Conservation (phyloP, 306 rosid genomes). For the Lathyrus aphaca region DNA sequence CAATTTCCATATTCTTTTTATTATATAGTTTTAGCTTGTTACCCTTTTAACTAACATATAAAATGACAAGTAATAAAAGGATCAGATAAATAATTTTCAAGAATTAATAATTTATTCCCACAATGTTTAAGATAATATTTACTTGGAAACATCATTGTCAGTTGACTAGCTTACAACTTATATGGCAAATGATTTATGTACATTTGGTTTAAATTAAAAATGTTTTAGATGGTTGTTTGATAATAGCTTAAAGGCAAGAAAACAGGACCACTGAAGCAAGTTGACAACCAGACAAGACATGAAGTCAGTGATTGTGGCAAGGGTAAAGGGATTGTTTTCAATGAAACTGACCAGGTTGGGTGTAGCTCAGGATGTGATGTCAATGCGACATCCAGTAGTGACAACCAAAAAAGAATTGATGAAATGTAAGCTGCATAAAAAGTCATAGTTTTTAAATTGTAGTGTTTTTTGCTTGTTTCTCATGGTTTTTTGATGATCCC, state of each 20-base stretch:
- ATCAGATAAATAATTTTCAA: constrained; percentile 25
- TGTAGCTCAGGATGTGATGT: constrained; percentile 42
- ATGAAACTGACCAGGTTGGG: constrained; percentile 38
- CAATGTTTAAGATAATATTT: constrained; percentile 13
- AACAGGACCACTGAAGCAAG: constrained; percentile 32
- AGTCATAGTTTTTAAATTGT: constrained; percentile 18
- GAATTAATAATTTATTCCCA: constrained; percentile 24
- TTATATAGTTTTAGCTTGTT: neutral
- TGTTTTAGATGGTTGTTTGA: constrained; percentile 28
- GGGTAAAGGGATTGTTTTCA: constrained; percentile 46
- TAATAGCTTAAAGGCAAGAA: constrained; percentile 57
- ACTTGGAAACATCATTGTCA: constrained; percentile 9
- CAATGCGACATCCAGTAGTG: constrained; percentile 26
- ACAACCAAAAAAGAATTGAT: constrained; percentile 43
- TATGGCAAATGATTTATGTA: constrained; percentile 5
- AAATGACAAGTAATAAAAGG: constrained; percentile 24
- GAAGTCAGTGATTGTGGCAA: constrained; percentile 37
- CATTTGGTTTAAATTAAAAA: constrained; percentile 30
- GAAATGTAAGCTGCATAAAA: constrained; percentile 50
- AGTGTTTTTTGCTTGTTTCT: constrained; percentile 27
- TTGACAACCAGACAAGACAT: constrained; percentile 36
- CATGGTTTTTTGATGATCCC: constrained; percentile 32
- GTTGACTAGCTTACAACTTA: constrained; percentile 10
- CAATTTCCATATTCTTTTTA: constrained; percentile 16
- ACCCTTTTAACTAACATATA: constrained; percentile 4